Conservation (phyloP, 768 basidiomycete species). For the Gyrodon lividus region DNA sequence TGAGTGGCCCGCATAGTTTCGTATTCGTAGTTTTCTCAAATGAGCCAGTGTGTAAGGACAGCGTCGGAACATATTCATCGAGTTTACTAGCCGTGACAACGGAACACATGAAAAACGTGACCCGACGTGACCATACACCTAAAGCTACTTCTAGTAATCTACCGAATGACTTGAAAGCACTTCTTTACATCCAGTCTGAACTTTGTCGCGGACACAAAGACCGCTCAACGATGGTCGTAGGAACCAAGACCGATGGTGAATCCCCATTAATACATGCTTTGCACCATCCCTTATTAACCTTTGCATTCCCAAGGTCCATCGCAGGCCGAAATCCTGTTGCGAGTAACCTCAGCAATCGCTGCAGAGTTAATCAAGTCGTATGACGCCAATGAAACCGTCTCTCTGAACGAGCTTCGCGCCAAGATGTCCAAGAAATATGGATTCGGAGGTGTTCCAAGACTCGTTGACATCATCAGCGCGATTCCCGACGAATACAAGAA, state of each 20-base stretch:
- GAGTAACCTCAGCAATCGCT: constrained; percentile 93
- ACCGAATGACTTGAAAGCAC: no score
- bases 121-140: no score
- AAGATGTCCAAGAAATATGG: constrained; percentile 89
- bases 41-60: constrained; percentile 2
- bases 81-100: no score
- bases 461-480: constrained; percentile 98
- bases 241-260: constrained; percentile 39
- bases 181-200: no score
- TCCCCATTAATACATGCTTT: background rate
- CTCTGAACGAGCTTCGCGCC: constrained; percentile 83
- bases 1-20: constrained; percentile 14
- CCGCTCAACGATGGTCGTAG: constrained; percentile 37
- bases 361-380: constrained; percentile 89
- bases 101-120: background rate
- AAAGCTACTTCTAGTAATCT: no score
- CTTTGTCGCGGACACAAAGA: background rate
- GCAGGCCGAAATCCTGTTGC: constrained; percentile 86
- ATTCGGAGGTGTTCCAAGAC: constrained; percentile 82
- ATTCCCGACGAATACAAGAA: constrained; percentile 98
- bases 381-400: constrained; percentile 72
- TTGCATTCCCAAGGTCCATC: constrained; percentile 56
- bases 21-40: constrained; percentile 3
- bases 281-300: background rate
- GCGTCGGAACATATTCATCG: constrained; percentile 11